Percentiles rank a stretch among this genome's conserved stretches.
These are phyloP conservation scores for Syncephalastrum sp. DNA, from an alignment of 371 early-diverging fungal species.

Conservation along the genomic window DNA sequence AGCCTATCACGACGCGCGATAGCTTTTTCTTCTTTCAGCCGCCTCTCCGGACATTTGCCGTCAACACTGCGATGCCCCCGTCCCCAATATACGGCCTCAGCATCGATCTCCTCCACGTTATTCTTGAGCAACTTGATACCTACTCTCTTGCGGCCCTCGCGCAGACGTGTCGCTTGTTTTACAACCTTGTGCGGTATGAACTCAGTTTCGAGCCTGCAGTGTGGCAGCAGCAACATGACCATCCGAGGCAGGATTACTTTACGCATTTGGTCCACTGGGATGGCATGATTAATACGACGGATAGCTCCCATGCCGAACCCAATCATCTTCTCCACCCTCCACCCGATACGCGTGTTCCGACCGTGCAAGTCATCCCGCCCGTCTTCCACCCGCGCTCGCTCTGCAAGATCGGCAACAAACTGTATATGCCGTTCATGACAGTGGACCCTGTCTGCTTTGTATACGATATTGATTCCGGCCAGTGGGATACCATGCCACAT, in stretches of 20 bases:
- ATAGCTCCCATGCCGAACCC: not conserved
- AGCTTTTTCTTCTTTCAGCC: too few relatives aligned
- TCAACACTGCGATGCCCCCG: not conserved
- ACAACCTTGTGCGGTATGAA: conserved; percentile 12
- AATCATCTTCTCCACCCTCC: not conserved
- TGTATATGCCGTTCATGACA: conserved; percentile 27
- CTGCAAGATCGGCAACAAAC: conserved; percentile 15
- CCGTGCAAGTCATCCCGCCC: conserved; percentile 8
- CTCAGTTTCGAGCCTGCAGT: conserved; percentile 10
- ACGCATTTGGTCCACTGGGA: not conserved
- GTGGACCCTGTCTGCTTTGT: conserved; percentile 22
- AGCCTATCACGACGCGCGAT: too few relatives aligned
- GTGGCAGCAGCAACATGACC: conserved; percentile 5
- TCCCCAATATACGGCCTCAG: conserved; percentile 6
- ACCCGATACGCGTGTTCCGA: not conserved
- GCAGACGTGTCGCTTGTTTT: conserved; percentile 16
- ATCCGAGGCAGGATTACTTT: not conserved
- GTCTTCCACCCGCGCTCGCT: conserved; percentile 15
- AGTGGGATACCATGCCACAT: conserved; percentile 9
- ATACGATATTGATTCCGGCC: conserved; percentile 15
- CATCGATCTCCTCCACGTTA: conserved; percentile 16
- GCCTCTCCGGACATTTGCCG: too few relatives aligned
- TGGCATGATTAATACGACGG: not conserved
- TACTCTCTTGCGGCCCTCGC: conserved; percentile 16
- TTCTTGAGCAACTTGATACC: conserved; percentile 11